These are phyloP conservation scores for Stromatinia cepivora DNA, from an alignment of 2,329 filamentous ascomycete species.

Conservation along the genomic window DNA sequence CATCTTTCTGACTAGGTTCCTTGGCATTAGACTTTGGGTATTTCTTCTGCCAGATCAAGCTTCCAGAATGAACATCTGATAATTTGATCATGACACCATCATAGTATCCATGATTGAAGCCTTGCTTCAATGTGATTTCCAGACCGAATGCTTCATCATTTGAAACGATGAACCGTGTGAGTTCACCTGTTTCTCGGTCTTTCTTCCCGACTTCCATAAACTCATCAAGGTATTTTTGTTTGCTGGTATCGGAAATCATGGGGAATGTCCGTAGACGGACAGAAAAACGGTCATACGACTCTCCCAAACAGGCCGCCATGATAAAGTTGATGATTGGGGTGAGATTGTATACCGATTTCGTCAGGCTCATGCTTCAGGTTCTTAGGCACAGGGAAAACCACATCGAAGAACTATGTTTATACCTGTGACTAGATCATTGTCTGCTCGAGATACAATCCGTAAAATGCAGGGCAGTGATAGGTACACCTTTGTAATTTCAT, in stretches of 20 bases:
- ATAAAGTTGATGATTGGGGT: too few relatives aligned
- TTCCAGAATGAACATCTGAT: background rate
- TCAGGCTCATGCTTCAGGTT: background rate
- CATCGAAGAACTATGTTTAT: background rate
- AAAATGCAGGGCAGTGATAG: background rate
- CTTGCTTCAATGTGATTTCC: background rate
- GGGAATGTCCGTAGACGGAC: background rate
- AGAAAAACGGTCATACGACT: slow-evolving; percentile 10
- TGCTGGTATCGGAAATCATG: background rate
- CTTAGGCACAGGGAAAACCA: background rate
- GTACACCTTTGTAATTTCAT: background rate
- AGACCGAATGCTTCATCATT: background rate
- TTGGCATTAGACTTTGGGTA: background rate
- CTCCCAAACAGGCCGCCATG: background rate
- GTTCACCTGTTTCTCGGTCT: background rate
- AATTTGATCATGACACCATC: slow-evolving; percentile 6
- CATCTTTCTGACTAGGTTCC: background rate
- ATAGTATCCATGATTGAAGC: slow-evolving; percentile 10
- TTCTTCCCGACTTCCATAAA: slow-evolving; percentile 19
- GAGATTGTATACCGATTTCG: background rate
- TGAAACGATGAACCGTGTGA: slow-evolving; percentile 9
- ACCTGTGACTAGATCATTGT: background rate
- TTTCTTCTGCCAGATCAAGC: slow-evolving; percentile 6
- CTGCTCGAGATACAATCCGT: background rate
- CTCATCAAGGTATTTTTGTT: slow-evolving; percentile 4